Base-by-base conservation (phyloP, 129 eudicot genomes). In the Pittosporum tobira region DNA sequence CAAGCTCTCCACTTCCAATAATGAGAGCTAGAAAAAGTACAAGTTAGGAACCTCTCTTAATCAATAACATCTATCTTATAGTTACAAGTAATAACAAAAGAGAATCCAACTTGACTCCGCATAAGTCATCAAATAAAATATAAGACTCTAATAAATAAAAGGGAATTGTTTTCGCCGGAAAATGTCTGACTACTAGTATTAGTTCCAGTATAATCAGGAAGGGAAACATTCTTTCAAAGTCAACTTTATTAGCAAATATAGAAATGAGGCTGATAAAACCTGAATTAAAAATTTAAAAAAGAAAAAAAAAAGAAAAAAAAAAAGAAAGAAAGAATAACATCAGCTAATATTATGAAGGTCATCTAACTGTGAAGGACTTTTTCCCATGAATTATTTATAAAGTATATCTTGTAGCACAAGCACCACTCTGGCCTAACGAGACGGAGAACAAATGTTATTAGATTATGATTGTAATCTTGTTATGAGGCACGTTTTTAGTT, bases 1-100 rank as follows among this genome's bases (percentile, higher is more conserved):
- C 36, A 54, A 56, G 37, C 53, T 31, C 62, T 78, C 81, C 58
- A 38, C 48, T 67, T 61, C 73, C 57, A 64, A 63, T 60, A 58
- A 46, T n/a, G 66, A 65, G 15, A 62, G 48, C 73, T 65, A 65
- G 22, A 43, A 53, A 57, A 63, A 74, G 46, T 31, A 48, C 1
- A 71, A 24, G 48, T 13, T 36, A 45, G 16, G 20, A 15, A 27
- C 3, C n/a, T n/a, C n/a, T 57, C n/a, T 8, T 34, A 46, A 62
- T 20, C 22, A 43, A 28, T 40, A 14, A 30, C 42, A 27, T 13
- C 53, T n/a, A 18, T 29, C 19, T 20, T 19, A 40, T 20, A 12
- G 23, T 14, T 61, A 19, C 50, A 40, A 26, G 40, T 20, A 47
- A 52, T 11, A 45, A 49, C 18, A 74, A 42, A 56, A 18, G 13